Base-by-base conservation (phyloP, 129 eudicot genomes). In the Artemisia tridentata region DNA sequence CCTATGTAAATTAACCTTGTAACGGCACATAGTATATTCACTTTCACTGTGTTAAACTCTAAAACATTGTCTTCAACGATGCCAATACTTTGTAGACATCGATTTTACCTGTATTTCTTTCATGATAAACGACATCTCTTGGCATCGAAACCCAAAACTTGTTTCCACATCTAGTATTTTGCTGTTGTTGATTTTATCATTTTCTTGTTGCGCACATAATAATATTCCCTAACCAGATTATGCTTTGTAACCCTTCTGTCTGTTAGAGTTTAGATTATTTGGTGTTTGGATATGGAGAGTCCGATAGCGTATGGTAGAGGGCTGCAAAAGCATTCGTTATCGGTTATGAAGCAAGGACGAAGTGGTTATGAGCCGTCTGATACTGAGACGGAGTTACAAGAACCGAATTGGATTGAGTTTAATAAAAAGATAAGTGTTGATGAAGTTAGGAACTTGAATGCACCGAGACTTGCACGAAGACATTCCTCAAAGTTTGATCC, bases 301-400 rank as follows among this genome's bases (percentile, higher is more conserved):
- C 69, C 86, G 10, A 47, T 71, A 3, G 56, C 77, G 20, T 67
- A 81, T 75, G 72, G 55, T 62, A 77, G 84, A 74, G 83, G 80
- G 64, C 34, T 67, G 21, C 75, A 69, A 72, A 69, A 69, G 56
- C 80, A 74, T 59, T 58, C 77, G 0, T 75, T 73, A 6, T 64
- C 74, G 71, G 25, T 71, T 72, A 67, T 54, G 56, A 82, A 77
- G 72, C 78, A 74, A 21, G 79, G 81, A 21, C 71, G 88, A 41
- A 88, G 91, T 67, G 91, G 96, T 1, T 88, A 88, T 56, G 96
- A 88, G 41, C 96, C 91, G 2, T 88, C 96, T 38, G 96, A 88
- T 52, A 80, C 91, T 1, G 96, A 88, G 61, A 81, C 85, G 0
- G 96, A 88, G 7, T 77, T 77, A 29, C 75, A 74, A 9, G 85